Conservation (phyloP, 2,329 filamentous ascomycete genomes). For the Hirsutella thompsonii region DNA sequence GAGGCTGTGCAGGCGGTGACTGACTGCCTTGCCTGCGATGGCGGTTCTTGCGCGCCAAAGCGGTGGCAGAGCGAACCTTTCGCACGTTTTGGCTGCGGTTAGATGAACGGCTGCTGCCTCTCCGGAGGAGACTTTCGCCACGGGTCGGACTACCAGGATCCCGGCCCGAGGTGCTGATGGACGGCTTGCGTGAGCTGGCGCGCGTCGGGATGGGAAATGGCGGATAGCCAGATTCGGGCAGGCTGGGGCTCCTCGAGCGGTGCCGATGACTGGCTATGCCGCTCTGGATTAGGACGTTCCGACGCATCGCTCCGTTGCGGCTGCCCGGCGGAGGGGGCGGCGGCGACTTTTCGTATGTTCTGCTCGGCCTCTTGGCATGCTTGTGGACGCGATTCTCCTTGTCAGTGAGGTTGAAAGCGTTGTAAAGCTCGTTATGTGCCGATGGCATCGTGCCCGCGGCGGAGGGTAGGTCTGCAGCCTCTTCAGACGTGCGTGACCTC, state of each 20-base stretch:
- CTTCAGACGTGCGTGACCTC: conserved; percentile 29
- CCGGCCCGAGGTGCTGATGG: conserved; percentile 54
- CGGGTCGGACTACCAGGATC: conserved; percentile 66
- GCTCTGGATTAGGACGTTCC: conserved; percentile 67
- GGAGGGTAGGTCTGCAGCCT: conserved; percentile 19
- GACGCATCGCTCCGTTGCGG: conserved; percentile 54
- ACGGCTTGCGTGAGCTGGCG: conserved; percentile 70
- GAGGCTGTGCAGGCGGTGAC: conserved; percentile 51
- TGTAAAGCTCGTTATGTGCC: conserved; percentile 30
- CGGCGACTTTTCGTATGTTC: conserved; percentile 24
- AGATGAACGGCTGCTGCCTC: conserved; percentile 32
- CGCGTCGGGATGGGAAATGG: conserved; percentile 88
- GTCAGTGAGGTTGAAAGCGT: conserved; percentile 26
- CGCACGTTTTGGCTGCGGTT: conserved; percentile 54
- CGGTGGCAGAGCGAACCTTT: conserved; percentile 74
- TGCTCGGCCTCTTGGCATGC: conserved; percentile 17
- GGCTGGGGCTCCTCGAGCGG: conserved; percentile 52
- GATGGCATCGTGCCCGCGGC: conserved; percentile 5
- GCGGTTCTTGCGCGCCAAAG: conserved; percentile 46
- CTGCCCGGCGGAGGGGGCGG: conserved; percentile 18
- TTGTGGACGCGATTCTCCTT: conserved; percentile 12
- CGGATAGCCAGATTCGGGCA: conserved; percentile 48
- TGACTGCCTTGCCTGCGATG: conserved; percentile 39
- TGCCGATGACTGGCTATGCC: conserved; percentile 58
- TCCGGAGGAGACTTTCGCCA: conserved; percentile 40